phyloP scores from a whole-genome alignment of 2,329 filamentous ascomycete genomes.

The Polychaeton citri region DNA sequence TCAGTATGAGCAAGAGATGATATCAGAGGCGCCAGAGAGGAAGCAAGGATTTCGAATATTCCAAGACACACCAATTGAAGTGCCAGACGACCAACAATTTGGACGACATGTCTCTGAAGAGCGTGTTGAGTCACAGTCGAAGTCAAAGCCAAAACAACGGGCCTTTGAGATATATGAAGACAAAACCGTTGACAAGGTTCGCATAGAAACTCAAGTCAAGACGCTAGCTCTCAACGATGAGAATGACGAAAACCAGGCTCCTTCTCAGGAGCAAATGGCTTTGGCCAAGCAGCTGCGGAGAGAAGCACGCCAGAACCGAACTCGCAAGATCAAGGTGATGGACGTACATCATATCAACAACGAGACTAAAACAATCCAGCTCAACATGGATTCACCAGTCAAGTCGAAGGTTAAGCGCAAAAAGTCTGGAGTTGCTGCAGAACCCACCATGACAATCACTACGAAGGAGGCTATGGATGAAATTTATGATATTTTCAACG shows the following conservation, averaged over 20 bases:
- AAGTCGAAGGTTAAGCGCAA: constrained; percentile 76
- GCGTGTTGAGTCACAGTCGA: neutral
- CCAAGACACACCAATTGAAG: constrained; percentile 5
- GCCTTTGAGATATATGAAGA: constrained; percentile 23
- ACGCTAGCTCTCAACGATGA: constrained; percentile 24
- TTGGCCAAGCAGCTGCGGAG: constrained; percentile 34
- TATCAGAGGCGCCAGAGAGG: constrained; percentile 1
- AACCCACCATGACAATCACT: constrained; percentile 97
- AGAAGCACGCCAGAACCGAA: constrained; percentile 37
- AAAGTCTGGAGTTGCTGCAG: constrained; percentile 50
- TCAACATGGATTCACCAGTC: constrained; percentile 81
- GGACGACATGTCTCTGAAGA: constrained; percentile 2
- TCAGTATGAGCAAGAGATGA: no score
- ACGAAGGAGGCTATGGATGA: constrained; percentile 92
- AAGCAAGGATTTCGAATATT: constrained; percentile 10
- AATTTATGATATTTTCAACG: constrained; percentile 94
- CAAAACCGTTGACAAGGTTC: constrained; percentile 9
- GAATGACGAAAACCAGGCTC: constrained; percentile 36
- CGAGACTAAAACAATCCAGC: constrained; percentile 89
- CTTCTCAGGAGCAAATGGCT: constrained; percentile 28
- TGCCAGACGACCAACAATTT: neutral
- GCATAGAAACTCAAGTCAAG: constrained; percentile 15
- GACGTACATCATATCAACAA: constrained; percentile 58
- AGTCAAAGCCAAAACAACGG: constrained; percentile 9
- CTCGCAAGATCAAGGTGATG: constrained; percentile 56